These are phyloP conservation scores for Neopestalotiopsis sp. DNA, from an alignment of 2,329 filamentous ascomycete species.

Conservation along the genomic window DNA sequence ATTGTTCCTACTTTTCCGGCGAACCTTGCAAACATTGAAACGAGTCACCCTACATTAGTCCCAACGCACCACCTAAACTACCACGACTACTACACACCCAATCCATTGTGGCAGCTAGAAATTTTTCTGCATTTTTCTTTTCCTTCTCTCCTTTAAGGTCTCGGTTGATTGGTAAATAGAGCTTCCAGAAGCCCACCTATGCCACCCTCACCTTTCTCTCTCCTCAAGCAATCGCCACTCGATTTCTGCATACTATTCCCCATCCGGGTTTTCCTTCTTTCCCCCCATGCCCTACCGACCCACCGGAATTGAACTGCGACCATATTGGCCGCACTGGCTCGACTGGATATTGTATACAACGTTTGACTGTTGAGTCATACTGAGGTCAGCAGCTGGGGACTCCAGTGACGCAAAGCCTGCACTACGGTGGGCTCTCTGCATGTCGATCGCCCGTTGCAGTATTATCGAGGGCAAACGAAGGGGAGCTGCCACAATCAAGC, in stretches of 20 bases:
- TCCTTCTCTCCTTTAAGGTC: background rate
- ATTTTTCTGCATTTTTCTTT: background rate
- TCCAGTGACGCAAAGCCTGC: no score
- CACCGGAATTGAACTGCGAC: background rate
- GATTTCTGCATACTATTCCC: background rate
- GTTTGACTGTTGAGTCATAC: slow-evolving; percentile 10
- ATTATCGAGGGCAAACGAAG: no score
- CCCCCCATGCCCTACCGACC: background rate
- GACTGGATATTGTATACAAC: background rate
- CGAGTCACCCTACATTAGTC: slow-evolving; percentile 8
- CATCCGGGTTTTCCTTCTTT: background rate
- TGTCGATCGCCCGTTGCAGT: no score
- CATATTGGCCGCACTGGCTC: background rate
- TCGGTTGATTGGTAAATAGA: background rate
- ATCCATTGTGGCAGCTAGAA: background rate
- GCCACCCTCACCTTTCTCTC: background rate
- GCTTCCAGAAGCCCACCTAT: background rate
- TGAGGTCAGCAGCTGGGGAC: background rate
- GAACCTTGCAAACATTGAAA: slow-evolving; percentile 3
- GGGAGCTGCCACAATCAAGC: no score
- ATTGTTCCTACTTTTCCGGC: background rate
- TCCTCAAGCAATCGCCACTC: background rate
- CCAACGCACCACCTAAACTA: background rate
- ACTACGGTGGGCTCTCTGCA: no score
- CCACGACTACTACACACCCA: background rate